Evolutionary conservation across 202 grass and related monocot species (phyloP), one percentile per base, ranked within the genome.

Genomic region (Bolboschoenoplectus hybrid): DNA sequence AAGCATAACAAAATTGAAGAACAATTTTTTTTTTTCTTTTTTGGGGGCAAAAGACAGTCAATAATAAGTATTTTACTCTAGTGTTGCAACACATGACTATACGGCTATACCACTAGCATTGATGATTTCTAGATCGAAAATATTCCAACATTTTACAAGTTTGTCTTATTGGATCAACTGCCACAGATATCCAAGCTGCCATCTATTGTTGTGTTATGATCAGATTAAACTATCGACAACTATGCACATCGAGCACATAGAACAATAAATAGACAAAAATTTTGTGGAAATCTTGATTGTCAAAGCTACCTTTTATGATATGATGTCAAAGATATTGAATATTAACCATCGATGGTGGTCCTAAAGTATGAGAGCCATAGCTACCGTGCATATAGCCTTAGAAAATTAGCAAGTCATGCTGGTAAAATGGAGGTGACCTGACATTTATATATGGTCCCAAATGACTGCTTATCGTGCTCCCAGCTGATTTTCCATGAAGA

Each of bases 321-420:
- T 78, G 72, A 56, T 57, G 12, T 78, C 50, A 56, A 56, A 40
- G 41, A 7, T 4, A 58, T 80, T 80, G 32, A 81, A 81, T 81
- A 39, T 60, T 61, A 81, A 20, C 76, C 76, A 46, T 51, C 35
- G 57, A 50, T 82, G 63, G 80, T 82, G 80, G 80, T 82, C 40
- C 60, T 66, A 17, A 67, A 66, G 13, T 36, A 34, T 35, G 38
- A 81, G 58, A 81, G 14, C 11, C 35, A 43, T 63, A 63, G 36
- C 35, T 20, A 60, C 38, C 41, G 10, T 41, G 34, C 26, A 26
- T 44, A 49, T 49, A 64, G 57, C 80, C 41, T 49, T 51, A 67
- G 41, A 82, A 82, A 82, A 66, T 50, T 61, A 67, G 46, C 63
- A 49, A 82, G 64, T 82, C 80, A 50, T 63, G 80, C 63, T 49